Evolutionary conservation across 164 flowering plant species (phyloP), one percentile per base, ranked within the genome.

Genomic region (Sextonia rubra): DNA sequence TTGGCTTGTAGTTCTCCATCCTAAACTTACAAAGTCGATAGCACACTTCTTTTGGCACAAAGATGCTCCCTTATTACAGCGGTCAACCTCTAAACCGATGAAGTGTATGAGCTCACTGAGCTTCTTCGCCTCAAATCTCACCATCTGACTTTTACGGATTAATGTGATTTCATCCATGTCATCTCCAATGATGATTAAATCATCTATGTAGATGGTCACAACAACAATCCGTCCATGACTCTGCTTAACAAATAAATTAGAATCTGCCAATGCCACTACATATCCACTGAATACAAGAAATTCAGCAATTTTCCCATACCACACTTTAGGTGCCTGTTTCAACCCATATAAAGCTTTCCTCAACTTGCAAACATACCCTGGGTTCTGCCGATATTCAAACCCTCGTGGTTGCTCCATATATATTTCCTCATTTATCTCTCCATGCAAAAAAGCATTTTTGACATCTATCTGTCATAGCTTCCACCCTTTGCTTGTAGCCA

Each of bases 51-150:
- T 23, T 47, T n/a, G n/a, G 55, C 56, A 71, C 30, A 71, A 32
- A 9, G 37, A 61, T 8, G 25, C n/a, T 22, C 17, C 15, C 56
- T 58, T 32, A 6, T 12, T 5, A 62, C 67, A 62, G 25, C 47
- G 32, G 15, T 72, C 37, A 20, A 24, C n/a, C 49, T 64, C 69
- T 18, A 47, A 1, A 11, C 63, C 24, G 20, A 62, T 69, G 52
- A 62, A 72, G 24, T 72, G 60, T 24, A 44, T 6, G 20, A 18
- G 58, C 17, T 47, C 58, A 14, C 68, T n/a, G 9, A 65, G 69
- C 69, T 65, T 63, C 26, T 73, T 73, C 69, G 52, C 27, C n/a
- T 73, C 27, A 25, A 73, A 44, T 9, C 55, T 62, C 30, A 63
- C 58, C 44, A 27, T 18, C 15, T 44, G 37, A 49, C 44, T 63